A percentile compares a stretch with the other conserved stretches of the same genome.
phyloP scores from a whole-genome alignment of 2,329 filamentous ascomycete genomes.

The Penicillium sumatraense region DNA sequence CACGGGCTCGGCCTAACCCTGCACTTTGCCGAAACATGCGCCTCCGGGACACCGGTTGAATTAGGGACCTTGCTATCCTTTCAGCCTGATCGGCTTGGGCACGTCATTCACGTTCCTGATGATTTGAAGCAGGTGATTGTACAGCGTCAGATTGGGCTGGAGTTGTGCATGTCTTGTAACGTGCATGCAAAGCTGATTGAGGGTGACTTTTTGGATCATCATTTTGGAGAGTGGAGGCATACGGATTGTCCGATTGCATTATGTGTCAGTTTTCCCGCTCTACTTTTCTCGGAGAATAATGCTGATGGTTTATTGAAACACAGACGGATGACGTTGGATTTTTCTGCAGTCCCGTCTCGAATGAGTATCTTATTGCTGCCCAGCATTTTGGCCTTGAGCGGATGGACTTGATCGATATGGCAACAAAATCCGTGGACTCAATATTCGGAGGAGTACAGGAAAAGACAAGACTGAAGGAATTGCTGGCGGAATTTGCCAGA shows the following conservation, averaged over 20 bases:
- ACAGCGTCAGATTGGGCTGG: constrained; percentile 64
- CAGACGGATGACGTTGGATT: constrained; percentile 85
- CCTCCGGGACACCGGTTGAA: constrained; percentile 63
- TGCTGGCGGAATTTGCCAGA: constrained; percentile 32
- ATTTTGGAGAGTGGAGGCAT: constrained; percentile 74
- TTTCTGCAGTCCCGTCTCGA: constrained; percentile 75
- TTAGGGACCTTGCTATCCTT: constrained; percentile 68
- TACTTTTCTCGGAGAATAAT: not conserved
- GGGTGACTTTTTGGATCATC: constrained; percentile 69
- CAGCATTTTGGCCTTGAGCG: constrained; percentile 67
- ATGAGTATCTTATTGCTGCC: constrained; percentile 76
- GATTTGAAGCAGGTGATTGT: constrained; percentile 62
- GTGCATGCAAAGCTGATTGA: constrained; percentile 74
- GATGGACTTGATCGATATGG: constrained; percentile 55
- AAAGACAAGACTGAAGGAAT: constrained; percentile 42
- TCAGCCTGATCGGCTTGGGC: constrained; percentile 71
- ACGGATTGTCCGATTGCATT: constrained; percentile 66
- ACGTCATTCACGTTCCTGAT: constrained; percentile 75
- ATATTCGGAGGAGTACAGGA: constrained; percentile 71
- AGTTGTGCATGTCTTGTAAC: constrained; percentile 81
- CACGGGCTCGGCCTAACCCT: constrained; percentile 68
- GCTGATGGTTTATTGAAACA: constrained; percentile 16
- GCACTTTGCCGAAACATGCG: constrained; percentile 75
- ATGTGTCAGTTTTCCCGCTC: constrained; percentile 60
- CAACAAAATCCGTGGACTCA: constrained; percentile 65